These are phyloP conservation scores for Fusarium falciforme DNA, from an alignment of 2,329 filamentous ascomycete species.

Conservation along the genomic window DNA sequence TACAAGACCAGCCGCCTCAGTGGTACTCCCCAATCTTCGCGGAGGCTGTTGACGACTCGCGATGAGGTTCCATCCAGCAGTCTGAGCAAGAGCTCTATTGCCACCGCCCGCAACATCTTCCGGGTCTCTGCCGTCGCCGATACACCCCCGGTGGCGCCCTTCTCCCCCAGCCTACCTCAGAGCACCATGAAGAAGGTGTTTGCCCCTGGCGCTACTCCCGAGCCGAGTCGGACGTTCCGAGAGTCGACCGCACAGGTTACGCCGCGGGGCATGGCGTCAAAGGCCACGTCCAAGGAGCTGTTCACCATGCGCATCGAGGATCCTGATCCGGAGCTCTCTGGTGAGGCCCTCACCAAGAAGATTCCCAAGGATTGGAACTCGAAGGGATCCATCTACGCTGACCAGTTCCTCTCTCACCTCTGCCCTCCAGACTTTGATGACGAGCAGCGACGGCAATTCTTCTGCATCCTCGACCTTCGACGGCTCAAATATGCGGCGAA, in stretches of 20 bases:
- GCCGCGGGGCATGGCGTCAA: slow-evolving; percentile 62
- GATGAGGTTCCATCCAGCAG: slow-evolving; percentile 51
- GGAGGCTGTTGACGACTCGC: slow-evolving; percentile 50
- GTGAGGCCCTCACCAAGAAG: slow-evolving; percentile 64
- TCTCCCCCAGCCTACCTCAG: slow-evolving; percentile 59
- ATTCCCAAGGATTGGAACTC: slow-evolving; percentile 64
- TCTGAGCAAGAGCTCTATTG: slow-evolving; percentile 51
- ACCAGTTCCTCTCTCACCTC: slow-evolving; percentile 68
- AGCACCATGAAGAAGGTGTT: slow-evolving; percentile 62
- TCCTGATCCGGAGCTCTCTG: slow-evolving; percentile 66
- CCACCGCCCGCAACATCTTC: slow-evolving; percentile 56
- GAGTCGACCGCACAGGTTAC: slow-evolving; percentile 60
- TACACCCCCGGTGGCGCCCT: slow-evolving; percentile 49
- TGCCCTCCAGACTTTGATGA: slow-evolving; percentile 69
- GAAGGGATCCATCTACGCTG: slow-evolving; percentile 68
- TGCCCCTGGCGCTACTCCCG: slow-evolving; percentile 58
- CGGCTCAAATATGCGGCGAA: slow-evolving; percentile 71
- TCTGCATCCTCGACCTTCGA: slow-evolving; percentile 71
- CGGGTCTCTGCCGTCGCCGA: slow-evolving; percentile 52
- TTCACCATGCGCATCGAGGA: slow-evolving; percentile 70
- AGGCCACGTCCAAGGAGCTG: slow-evolving; percentile 61
- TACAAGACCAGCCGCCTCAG: slow-evolving; percentile 50
- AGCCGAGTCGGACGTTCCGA: slow-evolving; percentile 55
- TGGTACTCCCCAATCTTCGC: slow-evolving; percentile 53
- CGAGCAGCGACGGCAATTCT: slow-evolving; percentile 70